Evolutionary conservation across 495 filamentous ascomycete species (phyloP), one percentile per base, ranked within the genome.

Genomic region (Podospora didyma): DNA sequence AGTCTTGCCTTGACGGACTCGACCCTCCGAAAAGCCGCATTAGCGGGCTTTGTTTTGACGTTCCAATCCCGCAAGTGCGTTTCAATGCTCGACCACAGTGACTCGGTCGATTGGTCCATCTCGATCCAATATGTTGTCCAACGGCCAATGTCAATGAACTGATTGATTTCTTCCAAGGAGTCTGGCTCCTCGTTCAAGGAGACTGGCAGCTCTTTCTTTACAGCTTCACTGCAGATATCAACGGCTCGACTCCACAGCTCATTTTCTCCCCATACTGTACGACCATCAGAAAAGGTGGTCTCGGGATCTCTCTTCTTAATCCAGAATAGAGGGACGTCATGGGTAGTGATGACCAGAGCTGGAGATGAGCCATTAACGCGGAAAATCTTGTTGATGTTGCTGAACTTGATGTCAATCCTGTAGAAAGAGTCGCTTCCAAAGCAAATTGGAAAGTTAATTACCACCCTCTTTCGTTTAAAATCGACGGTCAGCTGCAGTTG

Each of bases 211-310:
- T 64, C 47, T 0, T 73, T 69, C 54, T n/a, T n/a, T n/a, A n/a
- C n/a, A n/a, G n/a, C n/a, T n/a, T 81, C 69, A 49, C 79, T 77
- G 2, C 81, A 75, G 45, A 97, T 81, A 34, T 88, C 78, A 0
- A 89, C 90, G 51, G 88, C 86, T 14, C 94, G 79, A 41, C 77
- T 82, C 92, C 92, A 97, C 9, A 80, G 70, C 59, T 92, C 84
- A 21, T 72, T 71, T 14, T 87, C 83, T 28, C 65, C 76, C 92
- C 92, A 97, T 0, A 66, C 56, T 9, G 66, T 67, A 16, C 64
- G 68, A 19, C 77, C 75, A 19, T 75, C 69, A 14, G 72, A 76
- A 51, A 81, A 77, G 0, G 72, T 73, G 24, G 48, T 57, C 2
- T 44, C 59, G 16, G 70, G 62, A 26, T 84, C 63, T 1, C 69